Evolutionary conservation across 306 rosid genomes (phyloP).

Genomic region (Senna tora): DNA sequence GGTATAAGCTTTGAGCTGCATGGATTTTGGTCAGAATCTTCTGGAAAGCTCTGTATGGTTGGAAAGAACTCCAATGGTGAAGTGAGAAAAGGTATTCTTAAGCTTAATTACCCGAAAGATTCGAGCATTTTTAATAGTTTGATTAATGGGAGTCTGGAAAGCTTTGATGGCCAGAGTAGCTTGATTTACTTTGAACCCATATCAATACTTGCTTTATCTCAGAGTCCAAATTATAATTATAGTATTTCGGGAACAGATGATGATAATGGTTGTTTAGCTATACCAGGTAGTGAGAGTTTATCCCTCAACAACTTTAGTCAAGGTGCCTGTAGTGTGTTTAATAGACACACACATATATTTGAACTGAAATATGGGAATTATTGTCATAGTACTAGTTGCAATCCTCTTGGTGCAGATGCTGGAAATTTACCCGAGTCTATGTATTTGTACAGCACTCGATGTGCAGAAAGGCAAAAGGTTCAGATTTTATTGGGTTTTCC

Average conservation of each 20-base stretch:
- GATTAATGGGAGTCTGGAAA: constrained; percentile 70
- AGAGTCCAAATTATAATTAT: constrained; percentile 49
- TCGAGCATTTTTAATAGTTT: constrained; percentile 51
- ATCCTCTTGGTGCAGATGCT: constrained; percentile 55
- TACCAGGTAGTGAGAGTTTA: constrained; percentile 41
- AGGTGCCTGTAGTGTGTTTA: constrained; percentile 51
- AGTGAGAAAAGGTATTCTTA: constrained; percentile 50
- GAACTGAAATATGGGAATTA: constrained; percentile 63
- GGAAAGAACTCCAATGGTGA: constrained; percentile 50
- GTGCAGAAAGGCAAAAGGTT: constrained; percentile 53
- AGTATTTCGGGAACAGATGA: constrained; percentile 45
- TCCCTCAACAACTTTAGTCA: constrained; percentile 27
- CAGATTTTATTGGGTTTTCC: constrained; percentile 70
- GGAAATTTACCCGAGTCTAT: constrained; percentile 49
- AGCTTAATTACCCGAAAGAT: constrained; percentile 63
- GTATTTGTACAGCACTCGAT: constrained; percentile 48
- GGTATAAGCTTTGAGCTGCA: constrained; percentile 42
- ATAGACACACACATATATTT: constrained; percentile 40
- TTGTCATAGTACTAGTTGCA: constrained; percentile 57
- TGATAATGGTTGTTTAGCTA: constrained; percentile 51
- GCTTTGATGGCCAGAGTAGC: constrained; percentile 48
- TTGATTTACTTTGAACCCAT: constrained; percentile 50
- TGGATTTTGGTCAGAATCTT: constrained; percentile 68
- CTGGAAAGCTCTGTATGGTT: constrained; percentile 80
- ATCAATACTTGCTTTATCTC: constrained; percentile 60